Evolutionary conservation across 2,329 filamentous ascomycete genomes (phyloP).

Genomic region (Mycocentrospora acerina): DNA sequence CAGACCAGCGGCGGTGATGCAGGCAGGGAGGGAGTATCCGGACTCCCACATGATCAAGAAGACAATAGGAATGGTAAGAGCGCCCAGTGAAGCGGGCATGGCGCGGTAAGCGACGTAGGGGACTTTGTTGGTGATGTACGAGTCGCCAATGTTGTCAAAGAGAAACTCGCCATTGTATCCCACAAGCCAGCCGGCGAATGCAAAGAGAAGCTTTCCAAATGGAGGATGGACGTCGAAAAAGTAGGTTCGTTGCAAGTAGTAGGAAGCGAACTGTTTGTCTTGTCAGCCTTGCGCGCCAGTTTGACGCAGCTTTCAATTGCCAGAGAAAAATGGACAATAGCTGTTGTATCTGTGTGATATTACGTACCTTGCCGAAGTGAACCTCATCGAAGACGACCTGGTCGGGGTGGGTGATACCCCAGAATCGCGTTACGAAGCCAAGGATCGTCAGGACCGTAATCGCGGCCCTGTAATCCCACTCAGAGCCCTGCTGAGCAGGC

Average conservation of each 20-base stretch:
- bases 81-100: slow-evolving; percentile 86
- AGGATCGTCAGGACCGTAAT: slow-evolving; percentile 75
- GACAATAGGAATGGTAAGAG: slow-evolving; percentile 88
- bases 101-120: slow-evolving; percentile 96
- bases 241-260: slow-evolving; percentile 94
- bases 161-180: slow-evolving; percentile 97
- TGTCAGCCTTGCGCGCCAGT: slow-evolving; percentile 19
- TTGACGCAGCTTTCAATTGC: neutral
- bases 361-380: slow-evolving; percentile 93
- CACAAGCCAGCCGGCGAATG: slow-evolving; percentile 94
- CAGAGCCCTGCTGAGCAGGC: slow-evolving; percentile 50
- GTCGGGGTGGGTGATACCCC: slow-evolving; percentile 90
- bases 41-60: slow-evolving; percentile 99
- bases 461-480: slow-evolving; percentile 82
- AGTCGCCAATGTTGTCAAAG: slow-evolving; percentile 99
- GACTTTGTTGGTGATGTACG: slow-evolving; percentile 94
- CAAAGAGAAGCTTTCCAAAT: slow-evolving; percentile 96
- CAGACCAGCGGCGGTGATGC: slow-evolving; percentile 79
- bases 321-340: neutral
- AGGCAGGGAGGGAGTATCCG: slow-evolving; percentile 92
- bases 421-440: slow-evolving; percentile 91
- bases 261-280: slow-evolving; percentile 53
- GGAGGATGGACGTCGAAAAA: slow-evolving; percentile 99
- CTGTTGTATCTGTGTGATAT: neutral
- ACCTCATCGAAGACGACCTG: slow-evolving; percentile 99